Evolutionary conservation across 202 grass and related monocot genomes (phyloP).

Genomic region (Elaeis oleifera): DNA sequence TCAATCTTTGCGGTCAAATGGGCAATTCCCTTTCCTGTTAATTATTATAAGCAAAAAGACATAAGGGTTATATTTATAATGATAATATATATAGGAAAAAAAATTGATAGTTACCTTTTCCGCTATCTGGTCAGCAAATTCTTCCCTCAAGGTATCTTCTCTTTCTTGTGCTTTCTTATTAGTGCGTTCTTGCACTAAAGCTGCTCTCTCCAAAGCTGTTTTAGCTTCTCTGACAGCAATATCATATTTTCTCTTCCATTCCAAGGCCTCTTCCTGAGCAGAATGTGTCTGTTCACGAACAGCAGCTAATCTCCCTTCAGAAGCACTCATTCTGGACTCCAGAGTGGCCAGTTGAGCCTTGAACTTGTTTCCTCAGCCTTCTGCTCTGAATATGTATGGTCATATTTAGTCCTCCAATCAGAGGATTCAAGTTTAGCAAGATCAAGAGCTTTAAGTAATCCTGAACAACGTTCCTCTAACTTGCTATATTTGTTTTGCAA

Average conservation of each 20-base stretch:
- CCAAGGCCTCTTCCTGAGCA: constrained; percentile 56
- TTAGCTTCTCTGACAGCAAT: constrained; percentile 52
- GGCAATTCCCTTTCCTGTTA: constrained; percentile 60
- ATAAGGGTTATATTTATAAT: neutral
- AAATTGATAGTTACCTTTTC: constrained; percentile 40
- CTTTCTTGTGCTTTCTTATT: constrained; percentile 64
- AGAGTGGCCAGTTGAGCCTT: constrained; percentile 33
- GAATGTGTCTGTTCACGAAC: constrained; percentile 50
- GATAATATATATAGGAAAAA: neutral
- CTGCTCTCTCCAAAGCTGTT: constrained; percentile 59
- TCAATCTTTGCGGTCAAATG: constrained; percentile 49
- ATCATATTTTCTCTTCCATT: constrained; percentile 77
- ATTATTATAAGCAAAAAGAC: constrained; percentile 5
- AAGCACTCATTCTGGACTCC: constrained; percentile 42
- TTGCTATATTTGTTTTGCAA: constrained; percentile 63
- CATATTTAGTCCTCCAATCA: constrained; percentile 54
- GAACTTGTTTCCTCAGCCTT: constrained; percentile 36
- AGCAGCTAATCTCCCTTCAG: constrained; percentile 51
- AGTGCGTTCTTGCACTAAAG: constrained; percentile 52
- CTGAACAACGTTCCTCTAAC: constrained; percentile 48
- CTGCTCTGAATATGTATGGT: constrained; percentile 33
- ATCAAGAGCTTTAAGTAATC: constrained; percentile 56
- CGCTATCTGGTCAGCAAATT: constrained; percentile 45
- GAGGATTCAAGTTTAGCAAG: constrained; percentile 45
- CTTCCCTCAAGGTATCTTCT: constrained; percentile 52